Percentiles rank a stretch among this genome's conserved stretches.
phyloP scores from a whole-genome alignment of 2,329 filamentous ascomycete genomes.

The Neurospora sp. region DNA sequence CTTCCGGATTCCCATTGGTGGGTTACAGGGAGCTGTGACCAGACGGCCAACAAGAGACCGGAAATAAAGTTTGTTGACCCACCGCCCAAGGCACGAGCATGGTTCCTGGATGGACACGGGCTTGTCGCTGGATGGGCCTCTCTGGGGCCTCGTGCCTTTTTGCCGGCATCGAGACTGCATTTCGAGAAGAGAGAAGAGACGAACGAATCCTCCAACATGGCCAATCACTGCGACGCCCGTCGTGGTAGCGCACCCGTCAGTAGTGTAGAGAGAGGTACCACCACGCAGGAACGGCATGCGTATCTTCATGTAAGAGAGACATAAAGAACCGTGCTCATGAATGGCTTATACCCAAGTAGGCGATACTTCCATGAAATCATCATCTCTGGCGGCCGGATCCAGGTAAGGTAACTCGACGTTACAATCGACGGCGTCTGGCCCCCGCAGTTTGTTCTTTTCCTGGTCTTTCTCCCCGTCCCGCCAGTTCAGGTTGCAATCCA shows the following conservation, averaged over 20 bases:
- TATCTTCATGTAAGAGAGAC: neutral
- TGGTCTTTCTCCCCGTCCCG: neutral
- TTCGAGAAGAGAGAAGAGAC: neutral
- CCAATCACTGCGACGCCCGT: neutral
- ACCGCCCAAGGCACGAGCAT: neutral
- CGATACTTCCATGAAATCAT: neutral
- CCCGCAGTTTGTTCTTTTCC: neutral
- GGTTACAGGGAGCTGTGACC: neutral
- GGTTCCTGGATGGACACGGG: neutral
- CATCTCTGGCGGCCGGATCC: neutral
- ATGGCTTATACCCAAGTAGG: neutral
- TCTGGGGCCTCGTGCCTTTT: neutral
- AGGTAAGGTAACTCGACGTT: neutral
- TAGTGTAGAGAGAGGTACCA: neutral
- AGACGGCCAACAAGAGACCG: neutral
- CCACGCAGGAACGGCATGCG: neutral
- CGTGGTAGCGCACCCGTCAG: neutral
- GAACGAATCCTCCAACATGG: neutral
- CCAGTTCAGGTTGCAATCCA: neutral
- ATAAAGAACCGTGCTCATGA: neutral
- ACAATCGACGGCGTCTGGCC: neutral
- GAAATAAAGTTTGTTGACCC: neutral
- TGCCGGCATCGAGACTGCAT: neutral
- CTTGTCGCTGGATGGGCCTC: neutral
- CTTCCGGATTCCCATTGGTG: neutral